Evolutionary conservation across 2,329 filamentous ascomycete genomes (phyloP).

Genomic region (Calonectria henricotiae): DNA sequence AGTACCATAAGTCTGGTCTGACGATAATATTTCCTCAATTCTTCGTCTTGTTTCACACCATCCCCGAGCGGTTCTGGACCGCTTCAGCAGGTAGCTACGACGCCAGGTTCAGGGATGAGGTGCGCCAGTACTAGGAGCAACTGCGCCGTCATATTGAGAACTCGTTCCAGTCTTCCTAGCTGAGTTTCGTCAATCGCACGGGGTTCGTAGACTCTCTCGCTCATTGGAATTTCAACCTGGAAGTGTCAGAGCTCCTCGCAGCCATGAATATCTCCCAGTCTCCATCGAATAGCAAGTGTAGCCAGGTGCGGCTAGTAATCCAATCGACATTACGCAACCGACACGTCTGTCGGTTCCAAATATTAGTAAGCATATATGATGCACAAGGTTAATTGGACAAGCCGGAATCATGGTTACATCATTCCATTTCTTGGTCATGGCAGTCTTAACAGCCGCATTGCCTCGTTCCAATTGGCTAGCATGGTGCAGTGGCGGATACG

Average conservation of each 20-base stretch:
- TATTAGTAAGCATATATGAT: too few species aligned
- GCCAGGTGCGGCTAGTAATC: not conserved
- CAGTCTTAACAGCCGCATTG: too few species aligned
- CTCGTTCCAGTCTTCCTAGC: not conserved
- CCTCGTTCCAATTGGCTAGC: too few species aligned
- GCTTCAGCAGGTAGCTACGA: not conserved
- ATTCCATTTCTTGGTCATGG: too few species aligned
- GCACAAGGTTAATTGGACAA: too few species aligned
- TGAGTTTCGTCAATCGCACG: not conserved
- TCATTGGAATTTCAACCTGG: not conserved
- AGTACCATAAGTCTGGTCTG: too few species aligned
- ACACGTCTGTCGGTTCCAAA: not conserved
- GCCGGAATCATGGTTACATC: too few species aligned
- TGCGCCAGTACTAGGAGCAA: not conserved
- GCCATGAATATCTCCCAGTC: not conserved
- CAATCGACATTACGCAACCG: not conserved
- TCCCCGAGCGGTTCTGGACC: slow-evolving; percentile 29
- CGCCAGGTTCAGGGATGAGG: slow-evolving; percentile 8
- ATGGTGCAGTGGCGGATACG: too few species aligned
- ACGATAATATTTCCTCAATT: not conserved
- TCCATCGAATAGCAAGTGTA: not conserved
- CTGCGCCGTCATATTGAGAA: not conserved
- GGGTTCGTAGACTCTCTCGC: not conserved
- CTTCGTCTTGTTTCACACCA: slow-evolving; percentile 32
- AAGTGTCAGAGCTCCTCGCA: not conserved